phyloP scores from a whole-genome alignment of 208 protist species.

The Trichomonas tenax region DNA sequence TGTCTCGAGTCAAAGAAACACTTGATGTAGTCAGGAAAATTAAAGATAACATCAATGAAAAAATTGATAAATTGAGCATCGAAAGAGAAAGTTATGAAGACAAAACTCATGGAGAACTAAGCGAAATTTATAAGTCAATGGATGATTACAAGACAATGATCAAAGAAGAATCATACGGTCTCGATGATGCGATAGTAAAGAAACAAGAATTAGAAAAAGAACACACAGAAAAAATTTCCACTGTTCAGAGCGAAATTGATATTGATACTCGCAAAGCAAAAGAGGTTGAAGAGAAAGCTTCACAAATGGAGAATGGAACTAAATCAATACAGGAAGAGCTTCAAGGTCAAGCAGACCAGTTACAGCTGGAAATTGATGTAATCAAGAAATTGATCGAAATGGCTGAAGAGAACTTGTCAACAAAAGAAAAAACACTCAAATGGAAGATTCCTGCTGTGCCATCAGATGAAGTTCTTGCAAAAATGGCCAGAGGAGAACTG shows the following conservation, averaged over 20 bases:
- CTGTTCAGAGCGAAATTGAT: neutral
- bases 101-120: neutral
- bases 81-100: neutral
- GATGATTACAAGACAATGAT: neutral
- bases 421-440: neutral
- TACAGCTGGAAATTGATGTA: neutral
- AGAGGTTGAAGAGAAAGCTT: neutral
- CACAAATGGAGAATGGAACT: neutral
- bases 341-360: neutral
- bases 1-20: neutral
- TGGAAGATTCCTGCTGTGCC: neutral
- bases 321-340: neutral
- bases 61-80: neutral
- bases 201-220: neutral
- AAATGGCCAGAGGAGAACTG: neutral
- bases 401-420: neutral
- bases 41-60: neutral
- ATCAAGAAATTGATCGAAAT: neutral
- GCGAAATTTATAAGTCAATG: neutral
- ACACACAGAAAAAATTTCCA: neutral
- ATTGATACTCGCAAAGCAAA: neutral
- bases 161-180: neutral
- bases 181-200: neutral
- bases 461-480: neutral
- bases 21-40: neutral